Base-by-base conservation (phyloP, 2,329 filamentous ascomycete species). In the Trichophyton equinum region DNA sequence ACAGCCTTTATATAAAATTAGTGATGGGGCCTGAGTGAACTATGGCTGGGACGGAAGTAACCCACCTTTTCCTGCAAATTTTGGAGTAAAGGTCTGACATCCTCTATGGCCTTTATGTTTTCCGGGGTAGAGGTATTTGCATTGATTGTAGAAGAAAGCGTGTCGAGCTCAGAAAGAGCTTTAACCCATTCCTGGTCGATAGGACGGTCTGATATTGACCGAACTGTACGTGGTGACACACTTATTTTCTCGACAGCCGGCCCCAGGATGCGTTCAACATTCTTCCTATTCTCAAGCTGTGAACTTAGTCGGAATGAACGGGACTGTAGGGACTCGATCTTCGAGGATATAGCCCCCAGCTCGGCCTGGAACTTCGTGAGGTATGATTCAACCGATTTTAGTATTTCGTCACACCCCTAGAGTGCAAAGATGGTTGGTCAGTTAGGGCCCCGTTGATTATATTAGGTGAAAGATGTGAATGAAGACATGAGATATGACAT, bases 361-460 rank as follows among this genome's bases (percentile, higher is more conserved):
- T 99, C 95, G 63, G 91, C 88, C 71, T 95, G 91, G 71, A 99
- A 99, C 72, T 86, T 92, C 42, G 88, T 88, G 59, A 99, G 80
- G 71, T 96, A 97, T 36, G 84, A 85, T 76, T 99, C 92, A 60
- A 99, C 94, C 0, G 91, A 96, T 73, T 86, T 88, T 53, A 97
- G 81, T 58, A 97, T 89, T 71, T 95, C 88, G 74, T 99, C 94
- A 76, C 92, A 99, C 58, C 89, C 88, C 71, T 67, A 57, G 56
- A 53, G 57, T 62, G 61, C 59, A 63, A 11, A 47, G 15, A 30
- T 8, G 13, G 47, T 62, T 8, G 13, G 47, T 62, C 61, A 56
- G 63, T 30, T 60, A 3, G 36, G 57, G 3, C 1, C 5, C 8
- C 3, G 13, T 62, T 27, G 18, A 40, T 44, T 9, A 15, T 7